A percentile compares a stretch with the other conserved stretches of the same genome.
Evolutionary conservation across 352 stramenopile genomes (phyloP).

Genomic region (Globisporangium canariense): DNA sequence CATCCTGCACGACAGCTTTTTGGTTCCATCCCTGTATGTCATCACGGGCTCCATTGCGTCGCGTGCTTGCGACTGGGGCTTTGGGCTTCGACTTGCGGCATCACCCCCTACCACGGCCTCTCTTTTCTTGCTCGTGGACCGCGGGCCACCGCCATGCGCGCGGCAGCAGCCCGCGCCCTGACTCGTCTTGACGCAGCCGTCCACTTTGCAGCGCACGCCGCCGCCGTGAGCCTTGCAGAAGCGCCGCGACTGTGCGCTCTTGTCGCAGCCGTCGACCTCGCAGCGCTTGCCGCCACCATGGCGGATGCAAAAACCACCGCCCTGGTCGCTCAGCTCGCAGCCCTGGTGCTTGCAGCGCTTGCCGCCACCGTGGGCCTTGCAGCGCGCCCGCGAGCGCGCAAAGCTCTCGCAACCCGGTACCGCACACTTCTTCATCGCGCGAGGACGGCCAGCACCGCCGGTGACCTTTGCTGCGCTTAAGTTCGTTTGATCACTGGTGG

Average conservation of each 20-base stretch:
- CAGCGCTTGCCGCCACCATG: constrained; percentile 82
- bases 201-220: constrained; percentile 35
- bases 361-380: constrained; percentile 34
- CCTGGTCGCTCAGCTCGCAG: constrained; percentile 23
- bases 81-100: background rate
- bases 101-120: background rate
- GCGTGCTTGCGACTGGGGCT: background rate
- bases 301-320: constrained; percentile 57
- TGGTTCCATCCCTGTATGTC: background rate
- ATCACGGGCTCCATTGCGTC: background rate
- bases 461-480: background rate
- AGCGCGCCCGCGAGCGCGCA: constrained; percentile 14
- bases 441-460: background rate
- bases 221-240: constrained; percentile 59
- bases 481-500: background rate
- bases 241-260: constrained; percentile 49
- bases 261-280: constrained; percentile 27
- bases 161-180: constrained; percentile 50
- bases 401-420: constrained; percentile 12
- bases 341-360: constrained; percentile 33
- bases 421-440: constrained; percentile 13
- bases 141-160: constrained; percentile 36
- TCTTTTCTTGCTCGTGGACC: constrained; percentile 11
- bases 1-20: background rate
- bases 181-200: constrained; percentile 39